Conservation (phyloP, 371 early-diverging fungal genomes). For the Syncephalis plumigaleata region DNA sequence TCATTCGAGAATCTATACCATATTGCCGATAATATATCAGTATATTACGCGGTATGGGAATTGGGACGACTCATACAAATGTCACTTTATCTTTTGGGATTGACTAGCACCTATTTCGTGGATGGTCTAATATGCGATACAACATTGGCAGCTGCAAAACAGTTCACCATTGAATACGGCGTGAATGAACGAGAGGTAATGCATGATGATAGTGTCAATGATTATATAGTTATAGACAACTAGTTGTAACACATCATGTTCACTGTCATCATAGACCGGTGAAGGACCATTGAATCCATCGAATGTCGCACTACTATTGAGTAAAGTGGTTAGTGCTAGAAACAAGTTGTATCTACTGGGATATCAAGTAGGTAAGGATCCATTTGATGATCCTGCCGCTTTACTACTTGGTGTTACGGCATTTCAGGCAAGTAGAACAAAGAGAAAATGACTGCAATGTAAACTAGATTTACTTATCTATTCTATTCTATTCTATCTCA, state of each 20-base stretch:
- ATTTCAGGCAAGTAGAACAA: slow-evolving; percentile 22
- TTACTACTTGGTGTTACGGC: slow-evolving; percentile 28
- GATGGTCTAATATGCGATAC: slow-evolving; percentile 42
- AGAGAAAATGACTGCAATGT: no score
- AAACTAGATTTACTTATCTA: no score
- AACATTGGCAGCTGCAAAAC: slow-evolving; percentile 19
- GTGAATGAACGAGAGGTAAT: not conserved
- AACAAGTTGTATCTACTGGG: slow-evolving; percentile 36
- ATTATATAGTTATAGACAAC: not conserved
- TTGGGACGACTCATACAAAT: slow-evolving; percentile 30
- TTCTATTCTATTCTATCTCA: no score
- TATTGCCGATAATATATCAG: slow-evolving; percentile 28
- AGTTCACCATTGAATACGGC: not conserved
- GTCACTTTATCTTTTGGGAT: slow-evolving; percentile 27
- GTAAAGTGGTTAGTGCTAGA: slow-evolving; percentile 26
- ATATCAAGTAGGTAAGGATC: slow-evolving; percentile 41
- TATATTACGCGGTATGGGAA: slow-evolving; percentile 33
- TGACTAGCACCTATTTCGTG: slow-evolving; percentile 23
- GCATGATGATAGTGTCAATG: not conserved
- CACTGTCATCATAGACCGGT: no score
- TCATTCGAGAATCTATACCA: slow-evolving; percentile 40
- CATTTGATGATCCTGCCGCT: slow-evolving; percentile 31
- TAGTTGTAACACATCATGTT: no score
- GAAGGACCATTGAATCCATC: slow-evolving; percentile 40
- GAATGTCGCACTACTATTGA: slow-evolving; percentile 33